Evolutionary conservation across 257 asterid genomes (phyloP).

Genomic region (Solanum arcanum): DNA sequence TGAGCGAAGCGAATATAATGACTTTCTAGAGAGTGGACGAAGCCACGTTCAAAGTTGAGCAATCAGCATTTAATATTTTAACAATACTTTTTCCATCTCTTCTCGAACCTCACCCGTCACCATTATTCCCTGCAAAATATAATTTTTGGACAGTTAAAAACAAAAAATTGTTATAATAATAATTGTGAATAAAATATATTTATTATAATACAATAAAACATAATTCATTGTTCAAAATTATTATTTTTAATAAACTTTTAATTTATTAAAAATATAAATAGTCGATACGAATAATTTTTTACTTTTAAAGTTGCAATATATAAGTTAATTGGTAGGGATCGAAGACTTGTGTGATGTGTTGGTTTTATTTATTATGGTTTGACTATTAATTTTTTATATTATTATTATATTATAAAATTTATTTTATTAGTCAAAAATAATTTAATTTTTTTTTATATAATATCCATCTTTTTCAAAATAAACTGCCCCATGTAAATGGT

Average conservation of each 20-base stretch:
- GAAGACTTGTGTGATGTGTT: neutral
- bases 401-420: neutral
- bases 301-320: neutral
- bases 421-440: neutral
- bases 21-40: neutral
- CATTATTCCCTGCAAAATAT: neutral
- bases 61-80: neutral
- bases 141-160: no score
- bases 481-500: neutral
- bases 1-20: neutral
- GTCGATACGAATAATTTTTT: neutral
- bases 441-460: neutral
- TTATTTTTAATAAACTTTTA: no score
- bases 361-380: neutral
- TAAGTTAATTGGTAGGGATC: neutral
- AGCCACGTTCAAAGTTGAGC: neutral
- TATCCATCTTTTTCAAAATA: neutral
- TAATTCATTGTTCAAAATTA: accelerated
- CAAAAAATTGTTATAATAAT: no score
- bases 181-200: no score
- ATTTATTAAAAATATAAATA: no score
- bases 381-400: neutral
- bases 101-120: neutral
- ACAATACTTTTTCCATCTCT: neutral
- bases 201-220: accelerated